Conservation (phyloP, 805 yeast species). For the Starmera pachycereana region DNA sequence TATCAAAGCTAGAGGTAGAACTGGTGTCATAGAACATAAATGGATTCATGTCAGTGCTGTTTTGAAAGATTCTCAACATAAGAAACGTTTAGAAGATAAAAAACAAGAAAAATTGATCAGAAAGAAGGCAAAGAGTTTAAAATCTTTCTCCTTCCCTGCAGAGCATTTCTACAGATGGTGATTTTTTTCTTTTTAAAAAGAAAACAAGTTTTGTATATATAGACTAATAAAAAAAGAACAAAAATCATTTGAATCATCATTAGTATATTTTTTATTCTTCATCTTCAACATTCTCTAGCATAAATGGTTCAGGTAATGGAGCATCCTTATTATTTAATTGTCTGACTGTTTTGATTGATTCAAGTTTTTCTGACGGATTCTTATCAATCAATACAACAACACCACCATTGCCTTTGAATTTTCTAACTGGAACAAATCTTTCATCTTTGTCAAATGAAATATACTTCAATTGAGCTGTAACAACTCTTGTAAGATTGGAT, state of each 20-base stretch:
- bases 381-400: constrained; percentile 63
- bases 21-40: constrained; percentile 67
- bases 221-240: background rate
- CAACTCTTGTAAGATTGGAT: constrained; percentile 74
- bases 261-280: constrained; percentile 17
- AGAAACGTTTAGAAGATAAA: constrained; percentile 51
- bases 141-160: constrained; percentile 25
- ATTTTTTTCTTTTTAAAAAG: constrained; percentile 6
- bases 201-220: constrained; percentile 1
- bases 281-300: constrained; percentile 36
- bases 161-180: constrained; percentile 51
- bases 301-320: constrained; percentile 63
- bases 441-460: constrained; percentile 67
- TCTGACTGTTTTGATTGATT: constrained; percentile 72
- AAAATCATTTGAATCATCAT: too few relatives aligned
- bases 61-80: constrained; percentile 57
- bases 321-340: constrained; percentile 68
- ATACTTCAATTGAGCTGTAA: constrained; percentile 81
- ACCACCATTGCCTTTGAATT: constrained; percentile 58
- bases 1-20: constrained; percentile 83
- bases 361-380: constrained; percentile 48
- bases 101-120: constrained; percentile 33
- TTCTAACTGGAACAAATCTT: constrained; percentile 76
- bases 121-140: constrained; percentile 34
- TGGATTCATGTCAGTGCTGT: constrained; percentile 76